Evolutionary conservation across 768 basidiomycete species (phyloP).

Genomic region (Ramaria sp.): DNA sequence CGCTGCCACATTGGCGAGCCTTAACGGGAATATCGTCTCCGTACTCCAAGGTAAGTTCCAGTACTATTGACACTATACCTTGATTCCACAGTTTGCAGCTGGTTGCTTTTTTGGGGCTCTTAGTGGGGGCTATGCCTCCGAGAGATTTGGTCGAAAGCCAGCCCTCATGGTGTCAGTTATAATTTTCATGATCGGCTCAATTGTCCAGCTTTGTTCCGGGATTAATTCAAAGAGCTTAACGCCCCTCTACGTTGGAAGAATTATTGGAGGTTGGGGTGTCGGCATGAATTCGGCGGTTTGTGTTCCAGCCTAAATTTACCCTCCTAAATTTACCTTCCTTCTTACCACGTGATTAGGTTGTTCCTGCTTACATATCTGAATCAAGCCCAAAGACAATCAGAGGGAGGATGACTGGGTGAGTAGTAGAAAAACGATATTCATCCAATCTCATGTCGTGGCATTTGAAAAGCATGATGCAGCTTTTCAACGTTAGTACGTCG

Average conservation of each 20-base stretch:
- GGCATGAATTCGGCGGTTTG: conserved; percentile 10
- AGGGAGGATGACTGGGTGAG: conserved; percentile 31
- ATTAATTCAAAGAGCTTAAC: conserved; percentile 24
- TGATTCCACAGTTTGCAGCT: conserved; percentile 1
- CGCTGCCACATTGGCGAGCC: conserved; percentile 24
- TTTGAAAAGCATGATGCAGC: conserved; percentile 10
- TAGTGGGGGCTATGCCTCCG: conserved; percentile 28
- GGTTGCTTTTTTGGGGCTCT: conserved; percentile 29
- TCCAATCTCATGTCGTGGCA: neutral
- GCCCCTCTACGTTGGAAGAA: conserved; percentile 13
- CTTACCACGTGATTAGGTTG: conserved; percentile 15
- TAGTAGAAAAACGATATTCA: neutral
- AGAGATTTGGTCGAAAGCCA: conserved; percentile 34
- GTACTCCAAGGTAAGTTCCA: conserved; percentile 36
- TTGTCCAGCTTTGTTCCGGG: conserved; percentile 34
- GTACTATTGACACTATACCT: neutral
- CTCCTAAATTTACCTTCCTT: neutral
- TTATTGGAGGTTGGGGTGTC: conserved; percentile 13
- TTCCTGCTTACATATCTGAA: conserved; percentile 42
- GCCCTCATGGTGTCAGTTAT: conserved; percentile 32
- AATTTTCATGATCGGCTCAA: conserved; percentile 37
- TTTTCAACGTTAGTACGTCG: conserved; percentile 9
- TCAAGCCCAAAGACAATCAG: conserved; percentile 36
- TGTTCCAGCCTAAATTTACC: neutral
- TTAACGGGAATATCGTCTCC: conserved; percentile 43